Evolutionary conservation across 495 filamentous ascomycete genomes (phyloP).

Genomic region (Evernia prunastri): DNA sequence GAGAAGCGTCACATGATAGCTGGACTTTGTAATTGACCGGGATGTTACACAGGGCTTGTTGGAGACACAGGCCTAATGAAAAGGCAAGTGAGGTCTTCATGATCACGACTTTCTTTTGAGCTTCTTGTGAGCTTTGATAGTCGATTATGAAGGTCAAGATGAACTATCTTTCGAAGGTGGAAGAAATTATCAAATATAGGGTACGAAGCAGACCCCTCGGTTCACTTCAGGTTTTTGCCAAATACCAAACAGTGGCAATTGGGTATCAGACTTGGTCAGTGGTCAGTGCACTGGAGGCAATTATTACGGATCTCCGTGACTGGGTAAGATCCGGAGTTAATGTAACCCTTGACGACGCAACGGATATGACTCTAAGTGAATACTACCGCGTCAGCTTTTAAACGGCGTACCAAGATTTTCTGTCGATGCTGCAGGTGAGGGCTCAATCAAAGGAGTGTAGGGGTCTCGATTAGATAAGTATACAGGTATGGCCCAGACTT

Average conservation of each 20-base stretch:
- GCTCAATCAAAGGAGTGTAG: constrained; percentile 1
- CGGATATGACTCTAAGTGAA: neutral
- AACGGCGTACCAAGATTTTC: neutral
- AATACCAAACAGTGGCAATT: neutral
- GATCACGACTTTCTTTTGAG: neutral
- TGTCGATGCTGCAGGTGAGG: neutral
- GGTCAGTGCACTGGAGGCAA: neutral
- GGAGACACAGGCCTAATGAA: neutral
- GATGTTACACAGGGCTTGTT: constrained; percentile 31
- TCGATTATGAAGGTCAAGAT: neutral
- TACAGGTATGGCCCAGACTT: neutral
- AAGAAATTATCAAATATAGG: neutral
- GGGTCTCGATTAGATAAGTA: neutral
- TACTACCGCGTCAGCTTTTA: neutral
- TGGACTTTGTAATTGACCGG: constrained; percentile 34
- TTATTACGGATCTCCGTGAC: neutral
- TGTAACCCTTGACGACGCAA: neutral
- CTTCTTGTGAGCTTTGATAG: neutral
- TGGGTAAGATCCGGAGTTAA: neutral
- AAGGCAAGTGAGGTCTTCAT: constrained; percentile 7
- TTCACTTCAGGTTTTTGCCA: neutral
- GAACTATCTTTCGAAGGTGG: neutral
- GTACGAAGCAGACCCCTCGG: neutral
- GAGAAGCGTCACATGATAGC: constrained; percentile 30
- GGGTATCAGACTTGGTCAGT: neutral